phyloP scores from a whole-genome alignment of 768 basidiomycete genomes.

The Chlorophyllum brunneum region DNA sequence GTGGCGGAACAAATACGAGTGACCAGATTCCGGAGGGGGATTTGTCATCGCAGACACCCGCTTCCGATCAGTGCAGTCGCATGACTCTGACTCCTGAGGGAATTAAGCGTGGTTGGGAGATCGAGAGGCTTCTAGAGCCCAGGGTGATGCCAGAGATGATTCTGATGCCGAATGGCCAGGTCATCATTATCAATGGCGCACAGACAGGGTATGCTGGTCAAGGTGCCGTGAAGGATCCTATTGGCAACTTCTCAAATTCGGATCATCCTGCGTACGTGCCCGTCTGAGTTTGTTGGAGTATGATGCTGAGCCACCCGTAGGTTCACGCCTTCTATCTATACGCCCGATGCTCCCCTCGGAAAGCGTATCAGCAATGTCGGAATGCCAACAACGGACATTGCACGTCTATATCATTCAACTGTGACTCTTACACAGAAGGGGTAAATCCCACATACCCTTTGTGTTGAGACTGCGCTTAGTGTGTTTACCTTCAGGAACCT shows the following conservation, averaged over 20 bases:
- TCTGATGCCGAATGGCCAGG: conserved; percentile 39
- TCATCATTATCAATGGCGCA: conserved; percentile 42
- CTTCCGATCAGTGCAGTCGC: conserved; percentile 39
- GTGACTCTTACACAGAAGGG: conserved; percentile 55
- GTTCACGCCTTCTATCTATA: conserved; percentile 45
- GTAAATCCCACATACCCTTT: conserved; percentile 27
- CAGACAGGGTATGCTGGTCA: conserved; percentile 38
- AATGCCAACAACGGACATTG: conserved; percentile 37
- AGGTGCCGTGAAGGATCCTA: conserved; percentile 26
- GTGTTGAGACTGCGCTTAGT: conserved; percentile 16
- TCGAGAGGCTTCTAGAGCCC: conserved; percentile 39
- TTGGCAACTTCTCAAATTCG: conserved; percentile 24
- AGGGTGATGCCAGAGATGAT: conserved; percentile 37
- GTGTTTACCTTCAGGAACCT: conserved; percentile 20
- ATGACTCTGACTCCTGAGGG: conserved; percentile 38
- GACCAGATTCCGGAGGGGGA: conserved; percentile 25
- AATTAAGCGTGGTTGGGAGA: conserved; percentile 40
- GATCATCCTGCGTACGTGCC: conserved; percentile 27
- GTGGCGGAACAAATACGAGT: conserved; percentile 37
- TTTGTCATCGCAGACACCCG: conserved; percentile 37
- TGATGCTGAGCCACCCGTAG: conserved; percentile 5
- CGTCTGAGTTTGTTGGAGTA: background rate
- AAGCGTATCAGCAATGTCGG: conserved; percentile 44
- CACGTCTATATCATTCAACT: conserved; percentile 60
- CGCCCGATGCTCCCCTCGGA: conserved; percentile 38